Evolutionary conservation across 331 rosid genomes (phyloP).

Genomic region (Rhamnella rubrinervis): DNA sequence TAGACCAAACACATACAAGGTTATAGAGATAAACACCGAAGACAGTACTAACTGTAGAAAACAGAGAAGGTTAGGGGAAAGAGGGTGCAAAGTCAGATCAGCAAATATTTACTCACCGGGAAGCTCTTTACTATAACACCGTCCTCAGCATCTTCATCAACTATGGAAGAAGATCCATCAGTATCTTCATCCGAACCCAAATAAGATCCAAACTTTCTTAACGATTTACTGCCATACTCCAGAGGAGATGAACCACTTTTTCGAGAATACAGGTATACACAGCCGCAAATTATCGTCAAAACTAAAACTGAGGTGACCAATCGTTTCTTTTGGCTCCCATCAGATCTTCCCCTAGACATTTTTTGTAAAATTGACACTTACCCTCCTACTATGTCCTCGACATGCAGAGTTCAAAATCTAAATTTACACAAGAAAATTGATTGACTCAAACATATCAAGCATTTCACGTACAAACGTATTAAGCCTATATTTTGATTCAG

Average conservation of each 20-base stretch:
- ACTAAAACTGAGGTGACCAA: conserved; percentile 37
- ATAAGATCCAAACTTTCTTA: conserved; percentile 40
- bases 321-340: conserved; percentile 53
- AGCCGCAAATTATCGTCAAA: conserved; percentile 52
- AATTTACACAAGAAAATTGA: conserved; percentile 8
- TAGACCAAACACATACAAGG: neutral
- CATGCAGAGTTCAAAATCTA: conserved; percentile 24
- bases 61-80: neutral
- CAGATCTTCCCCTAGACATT: conserved; percentile 61
- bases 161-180: conserved; percentile 35
- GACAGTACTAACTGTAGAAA: neutral
- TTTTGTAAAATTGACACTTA: conserved; percentile 34
- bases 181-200: conserved; percentile 52
- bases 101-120: conserved; percentile 58
- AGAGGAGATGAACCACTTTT: conserved; percentile 48
- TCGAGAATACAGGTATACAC: conserved; percentile 45
- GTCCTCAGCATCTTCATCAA: conserved; percentile 40
- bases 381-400: conserved; percentile 39
- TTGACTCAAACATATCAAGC: conserved; percentile 25
- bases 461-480: conserved; percentile 22
- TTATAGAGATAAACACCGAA: neutral
- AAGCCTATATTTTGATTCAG: conserved; percentile 12
- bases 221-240: conserved; percentile 52
- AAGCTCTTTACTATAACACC: conserved; percentile 50
- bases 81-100: conserved; percentile 12